Base-by-base conservation (phyloP, 768 basidiomycete genomes). In the Tylopilus subfusipes region DNA sequence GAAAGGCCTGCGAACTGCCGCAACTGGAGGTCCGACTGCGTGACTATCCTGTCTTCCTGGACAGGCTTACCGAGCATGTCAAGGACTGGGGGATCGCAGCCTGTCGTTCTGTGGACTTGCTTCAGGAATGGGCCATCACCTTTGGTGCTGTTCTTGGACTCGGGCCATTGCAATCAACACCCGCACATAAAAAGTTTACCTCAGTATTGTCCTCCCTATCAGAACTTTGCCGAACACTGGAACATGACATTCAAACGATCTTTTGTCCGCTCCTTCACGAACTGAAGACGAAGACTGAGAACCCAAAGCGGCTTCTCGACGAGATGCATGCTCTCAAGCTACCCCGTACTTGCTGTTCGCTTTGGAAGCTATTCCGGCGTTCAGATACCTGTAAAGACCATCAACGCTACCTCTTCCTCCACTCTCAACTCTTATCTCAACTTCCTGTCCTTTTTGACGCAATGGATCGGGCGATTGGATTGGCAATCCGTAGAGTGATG, bases 291-390 rank as follows among this genome's bases (percentile, higher is more conserved):
- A 80, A 81, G 48, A 78, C 80, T 63, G 75, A 73, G 33, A 73
- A 81, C 29, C 86, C 88, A 0, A 69, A 78, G 30, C 81, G 81
- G 53, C 76, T 88, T 7, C 73, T 90, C 4, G 78, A 79, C 5
- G 83, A 83, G 3, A 85, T 90, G 82, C 76, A 81, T 53, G 78
- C 82, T 11, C 82, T 88, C 52, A 82, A 84, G 42, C 83, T 84
- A 2, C 76, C 86, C 85, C 3, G 79, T 85, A 2, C 72, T 79
- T 0, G 25, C 25, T 27, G 25, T 27, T 71, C 82, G 9, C 74
- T 86, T 19, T 19, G 8, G 13, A 19, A 49, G 34, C 25, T 27
- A 49, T 3, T 27, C 13, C 14, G 24, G 81, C 84, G 42, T 85
- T 85, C 4, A 86, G 84, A 8, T 46, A 16, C 22, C 12, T 27